Conservation (phyloP, 1,284 basidiomycete species). For the Cutaneotrichosporon arboriforme region DNA sequence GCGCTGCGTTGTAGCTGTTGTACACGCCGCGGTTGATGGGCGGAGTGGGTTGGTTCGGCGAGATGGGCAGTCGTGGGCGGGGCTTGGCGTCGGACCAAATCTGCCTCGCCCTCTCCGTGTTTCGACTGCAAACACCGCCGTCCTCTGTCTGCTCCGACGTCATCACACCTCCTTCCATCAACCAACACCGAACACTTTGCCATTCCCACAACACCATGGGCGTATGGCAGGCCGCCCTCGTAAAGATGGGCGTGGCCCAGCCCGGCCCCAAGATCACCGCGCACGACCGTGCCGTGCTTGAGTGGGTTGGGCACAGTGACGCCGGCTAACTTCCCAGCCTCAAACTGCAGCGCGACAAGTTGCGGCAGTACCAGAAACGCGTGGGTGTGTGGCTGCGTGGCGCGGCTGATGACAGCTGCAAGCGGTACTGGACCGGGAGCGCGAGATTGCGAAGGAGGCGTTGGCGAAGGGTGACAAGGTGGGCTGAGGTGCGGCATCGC, state of each 20-base stretch:
- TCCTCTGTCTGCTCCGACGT: too few species aligned
- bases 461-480: constrained; percentile 77
- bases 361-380: constrained; percentile 91
- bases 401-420: constrained; percentile 61
- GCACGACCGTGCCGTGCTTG: constrained; percentile 88
- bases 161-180: neutral
- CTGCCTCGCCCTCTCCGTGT: too few species aligned
- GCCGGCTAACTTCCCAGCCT: constrained; percentile 54
- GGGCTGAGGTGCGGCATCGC: neutral
- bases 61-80: too few species aligned
- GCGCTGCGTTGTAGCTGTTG: too few species aligned
- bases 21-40: too few species aligned
- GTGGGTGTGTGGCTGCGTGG: constrained; percentile 49
- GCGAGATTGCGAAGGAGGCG: constrained; percentile 79
- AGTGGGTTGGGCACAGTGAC: constrained; percentile 55
- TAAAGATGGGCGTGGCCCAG: constrained; percentile 54
- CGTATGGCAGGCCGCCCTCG: constrained; percentile 33
- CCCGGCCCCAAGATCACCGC: constrained; percentile 82
- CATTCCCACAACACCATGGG: constrained; percentile 27
- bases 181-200: neutral
- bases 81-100: too few species aligned
- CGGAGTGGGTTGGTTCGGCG: too few species aligned
- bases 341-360: constrained; percentile 91
- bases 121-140: too few species aligned
- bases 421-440: constrained; percentile 75